phyloP scores from a whole-genome alignment of 352 stramenopile genomes.

The Thraustotheca clavata region DNA sequence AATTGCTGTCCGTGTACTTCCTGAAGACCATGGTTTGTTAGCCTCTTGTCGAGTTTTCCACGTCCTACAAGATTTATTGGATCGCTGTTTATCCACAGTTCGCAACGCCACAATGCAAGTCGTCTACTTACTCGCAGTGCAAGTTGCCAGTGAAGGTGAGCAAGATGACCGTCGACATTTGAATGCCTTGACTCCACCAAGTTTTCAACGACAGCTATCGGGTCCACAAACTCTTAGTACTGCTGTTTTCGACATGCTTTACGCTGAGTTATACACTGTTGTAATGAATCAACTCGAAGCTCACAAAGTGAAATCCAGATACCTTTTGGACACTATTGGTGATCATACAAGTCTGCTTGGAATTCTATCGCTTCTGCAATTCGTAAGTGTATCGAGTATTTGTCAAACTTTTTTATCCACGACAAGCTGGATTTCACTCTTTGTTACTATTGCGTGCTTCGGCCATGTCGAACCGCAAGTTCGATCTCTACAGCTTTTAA shows the following conservation, averaged over 20 bases:
- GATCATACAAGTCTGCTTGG: neutral
- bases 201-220: constrained; percentile 16
- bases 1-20: constrained; percentile 1
- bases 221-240: constrained; percentile 11
- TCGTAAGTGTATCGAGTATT: constrained; percentile 1
- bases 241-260: constrained; percentile 18
- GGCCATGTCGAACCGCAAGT: neutral
- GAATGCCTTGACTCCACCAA: neutral
- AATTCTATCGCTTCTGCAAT: constrained; percentile 18
- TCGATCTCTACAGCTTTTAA: constrained; percentile 3
- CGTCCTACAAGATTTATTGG: constrained; percentile 11
- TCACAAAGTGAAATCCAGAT: neutral
- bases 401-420: constrained; percentile 7
- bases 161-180: neutral
- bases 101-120: constrained; percentile 17
- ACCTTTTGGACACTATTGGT: constrained; percentile 1
- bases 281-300: neutral
- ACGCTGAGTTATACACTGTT: neutral
- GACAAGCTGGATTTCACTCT: constrained; percentile 8
- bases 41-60: constrained; percentile 6
- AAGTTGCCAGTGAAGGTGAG: constrained; percentile 18
- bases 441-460: constrained; percentile 15
- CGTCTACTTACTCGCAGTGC: constrained; percentile 11
- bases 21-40: constrained; percentile 10
- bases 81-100: neutral